Base-by-base conservation (phyloP, 2,329 filamentous ascomycete species). In the Coniosporium tulheliwenetii region DNA sequence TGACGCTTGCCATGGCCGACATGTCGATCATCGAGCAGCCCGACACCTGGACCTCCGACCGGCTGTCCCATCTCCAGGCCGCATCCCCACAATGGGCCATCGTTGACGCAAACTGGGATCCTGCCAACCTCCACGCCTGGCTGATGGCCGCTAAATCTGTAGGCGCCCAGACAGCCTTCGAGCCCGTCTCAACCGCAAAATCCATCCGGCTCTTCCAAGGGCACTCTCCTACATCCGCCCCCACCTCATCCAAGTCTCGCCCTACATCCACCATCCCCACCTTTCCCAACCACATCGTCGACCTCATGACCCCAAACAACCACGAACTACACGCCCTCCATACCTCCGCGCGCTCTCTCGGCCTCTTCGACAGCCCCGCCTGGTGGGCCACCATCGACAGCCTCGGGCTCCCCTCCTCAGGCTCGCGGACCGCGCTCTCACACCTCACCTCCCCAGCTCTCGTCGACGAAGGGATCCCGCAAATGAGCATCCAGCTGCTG, bases 1-100 rank as follows among this genome's bases (percentile, higher is more conserved):
- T 98, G 2, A 71, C 87, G n/a, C 62, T 95, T 46, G 89, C 86
- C 37, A 93, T 95, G 85, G 87, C 89, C 4, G 91, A 96, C 55
- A 95, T 96, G 86, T 74, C 70, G 41, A 89, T 94, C 50, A 74
- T 94, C 33, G 69, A 76, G 48, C 58, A 60, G 5, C 59, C 64
- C 2, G 57, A 59, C 33, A 36, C 52, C 14, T 10, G 31, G 30
- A 59, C 68, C 0, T 56, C 66, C 8, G 63, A 71, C 47, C 85
- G 80, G 78, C 68, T 70, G 39, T 69, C 75, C 1, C 64, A 74
- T 26, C 62, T 85, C 7, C 58, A 63, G 10, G 59, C 64, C 2
- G 64, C 70, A 10, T 69, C 65, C 49, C 84, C 79, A n/a, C 74
- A 73, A 46, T 91, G 84, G 76, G 67, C 91, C 26, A 78, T 93